Conservation (phyloP, 495 filamentous ascomycete species). For the Cudoniella acicularis region DNA sequence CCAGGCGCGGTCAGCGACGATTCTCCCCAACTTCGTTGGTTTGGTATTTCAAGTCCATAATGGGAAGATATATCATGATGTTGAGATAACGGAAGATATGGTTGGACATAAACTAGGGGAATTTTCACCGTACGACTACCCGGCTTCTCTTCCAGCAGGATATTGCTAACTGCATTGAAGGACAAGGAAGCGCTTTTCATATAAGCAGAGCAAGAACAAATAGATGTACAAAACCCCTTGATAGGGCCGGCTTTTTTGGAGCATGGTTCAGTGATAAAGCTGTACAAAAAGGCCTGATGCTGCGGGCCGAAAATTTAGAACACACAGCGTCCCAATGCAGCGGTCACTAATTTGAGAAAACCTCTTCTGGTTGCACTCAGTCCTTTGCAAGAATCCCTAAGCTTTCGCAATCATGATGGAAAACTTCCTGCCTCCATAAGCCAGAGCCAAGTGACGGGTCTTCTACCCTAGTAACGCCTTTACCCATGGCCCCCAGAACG, state of each 20-base stretch:
- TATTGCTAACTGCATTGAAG: constrained; percentile 37
- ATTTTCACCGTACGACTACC: constrained; percentile 78
- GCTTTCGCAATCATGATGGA: no score
- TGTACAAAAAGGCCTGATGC: background rate
- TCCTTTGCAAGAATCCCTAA: no score
- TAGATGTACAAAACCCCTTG: constrained; percentile 30
- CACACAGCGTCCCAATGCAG: no score
- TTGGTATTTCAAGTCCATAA: constrained; percentile 92
- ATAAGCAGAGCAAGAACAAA: constrained; percentile 75
- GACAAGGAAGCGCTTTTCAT: constrained; percentile 82
- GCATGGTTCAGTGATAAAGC: background rate
- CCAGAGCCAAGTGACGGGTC: background rate
- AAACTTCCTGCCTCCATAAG: no score
- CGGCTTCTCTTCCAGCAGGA: background rate
- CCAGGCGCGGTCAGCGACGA: constrained; percentile 85
- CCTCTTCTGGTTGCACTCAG: no score
- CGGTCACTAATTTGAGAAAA: no score
- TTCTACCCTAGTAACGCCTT: background rate
- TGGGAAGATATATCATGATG: constrained; percentile 87
- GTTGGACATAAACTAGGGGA: constrained; percentile 97
- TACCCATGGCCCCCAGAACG: background rate
- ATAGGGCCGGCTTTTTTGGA: background rate
- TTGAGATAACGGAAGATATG: constrained; percentile 94
- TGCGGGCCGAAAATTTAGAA: no score
- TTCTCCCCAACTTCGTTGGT: constrained; percentile 94